Base-by-base conservation (phyloP, 495 filamentous ascomycete species). In the Niebla homalea region DNA sequence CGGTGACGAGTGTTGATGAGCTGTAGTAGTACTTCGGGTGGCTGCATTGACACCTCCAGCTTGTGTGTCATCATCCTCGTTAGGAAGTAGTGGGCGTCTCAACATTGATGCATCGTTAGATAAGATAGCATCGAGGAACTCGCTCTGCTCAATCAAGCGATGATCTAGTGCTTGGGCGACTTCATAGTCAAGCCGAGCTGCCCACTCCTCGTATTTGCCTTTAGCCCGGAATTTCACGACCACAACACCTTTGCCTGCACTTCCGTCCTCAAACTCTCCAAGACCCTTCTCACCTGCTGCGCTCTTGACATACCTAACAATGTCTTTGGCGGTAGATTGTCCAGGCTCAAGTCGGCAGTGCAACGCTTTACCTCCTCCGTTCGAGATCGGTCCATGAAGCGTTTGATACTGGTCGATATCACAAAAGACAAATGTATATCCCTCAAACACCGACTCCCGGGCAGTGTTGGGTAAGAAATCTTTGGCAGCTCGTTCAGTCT, bases 41-140 rank as follows among this genome's bases (percentile, higher is more conserved):
- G 50, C 25, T 57, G 14, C 21, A 18, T 18, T 18, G 5, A 22
- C 39, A 41, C 18, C 39, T 15, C 15, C 21, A 41, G 39, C 5
- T 20, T 19, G 19, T 19, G 60, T 58, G 37, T 59, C 48, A 19
- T 62, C 60, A 23, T 63, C 60, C 29, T 65, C 69, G n/a, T 53
- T 57, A 1, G 67, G 69, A 1, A 93, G 73, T 1, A 93, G 73
- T 2, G 80, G 72, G 35, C 76, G 76, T 50, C 82, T 77, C 16
- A 96, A 67, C 22, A 72, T 66, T 49, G 74, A 79, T 4, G 85
- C 77, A 67, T 96, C 81, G 48, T 80, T 82, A 11, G 67, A 79
- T 16, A 97, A 64, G 43, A 98, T 95, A 3, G 85, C 85, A 65
- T 94, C 88, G 8, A 98, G 72, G 53, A 98, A 95, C 54, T 95